phyloP scores from a whole-genome alignment of 164 flowering plant species.

The Litsea cubeba region DNA sequence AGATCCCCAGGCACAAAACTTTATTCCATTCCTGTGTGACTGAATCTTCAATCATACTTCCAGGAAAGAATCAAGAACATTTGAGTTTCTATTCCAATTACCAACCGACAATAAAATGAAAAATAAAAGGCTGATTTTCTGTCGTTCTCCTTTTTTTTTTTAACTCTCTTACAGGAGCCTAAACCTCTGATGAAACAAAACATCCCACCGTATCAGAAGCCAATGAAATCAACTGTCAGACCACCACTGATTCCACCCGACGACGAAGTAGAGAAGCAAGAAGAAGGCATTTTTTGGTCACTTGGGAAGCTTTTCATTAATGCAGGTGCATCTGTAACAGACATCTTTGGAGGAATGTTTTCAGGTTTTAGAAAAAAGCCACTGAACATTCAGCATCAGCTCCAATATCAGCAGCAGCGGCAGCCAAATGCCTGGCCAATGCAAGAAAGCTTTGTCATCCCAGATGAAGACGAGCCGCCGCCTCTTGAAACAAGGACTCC shows the following conservation, averaged over 20 bases:
- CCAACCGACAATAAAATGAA: not conserved
- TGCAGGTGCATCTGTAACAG: conserved; percentile 38
- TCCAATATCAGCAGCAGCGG: conserved; percentile 23
- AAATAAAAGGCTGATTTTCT: not conserved
- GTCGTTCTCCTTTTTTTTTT: not conserved
- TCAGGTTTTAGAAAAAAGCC: conserved; percentile 52
- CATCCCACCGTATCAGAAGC: conserved; percentile 33
- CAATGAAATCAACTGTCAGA: conserved; percentile 53
- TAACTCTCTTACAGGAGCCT: conserved; percentile 21
- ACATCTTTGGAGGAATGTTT: conserved; percentile 59
- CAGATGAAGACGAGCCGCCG: conserved; percentile 82
- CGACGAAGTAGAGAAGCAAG: conserved; percentile 59
- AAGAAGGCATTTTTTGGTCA: conserved; percentile 39
- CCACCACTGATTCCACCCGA: conserved; percentile 79
- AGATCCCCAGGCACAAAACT: not conserved
- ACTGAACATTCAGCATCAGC: conserved; percentile 15
- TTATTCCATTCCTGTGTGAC: not conserved
- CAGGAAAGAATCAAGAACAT: not conserved
- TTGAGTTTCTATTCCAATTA: not conserved
- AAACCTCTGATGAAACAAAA: conserved; percentile 18
- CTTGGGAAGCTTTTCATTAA: conserved; percentile 48
- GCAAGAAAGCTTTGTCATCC: conserved; percentile 82
- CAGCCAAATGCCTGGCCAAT: conserved; percentile 53
- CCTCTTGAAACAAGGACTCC: conserved; percentile 68
- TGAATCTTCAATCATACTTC: not conserved